Percentiles rank a stretch among this genome's conserved stretches.
Conservation (phyloP, 2,329 filamentous ascomycete species). For the Dothidotthia symphoricarpi region DNA sequence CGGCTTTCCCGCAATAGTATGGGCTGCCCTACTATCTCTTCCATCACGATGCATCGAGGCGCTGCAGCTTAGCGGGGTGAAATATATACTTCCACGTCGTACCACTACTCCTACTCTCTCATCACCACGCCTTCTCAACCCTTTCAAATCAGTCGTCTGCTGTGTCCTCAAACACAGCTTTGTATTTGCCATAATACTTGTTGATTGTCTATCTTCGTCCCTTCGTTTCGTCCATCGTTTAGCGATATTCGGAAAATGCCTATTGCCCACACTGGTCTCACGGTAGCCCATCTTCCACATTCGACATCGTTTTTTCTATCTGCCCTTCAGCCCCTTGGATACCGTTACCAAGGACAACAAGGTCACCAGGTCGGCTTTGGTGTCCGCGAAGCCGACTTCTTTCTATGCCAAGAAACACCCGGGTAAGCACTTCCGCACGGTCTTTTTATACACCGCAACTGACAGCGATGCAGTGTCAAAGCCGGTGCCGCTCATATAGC, state of each 20-base stretch:
- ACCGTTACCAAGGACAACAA: constrained; percentile 66
- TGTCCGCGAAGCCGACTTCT: constrained; percentile 61
- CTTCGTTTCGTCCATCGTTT: constrained; percentile 16
- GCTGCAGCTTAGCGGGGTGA: constrained; percentile 21
- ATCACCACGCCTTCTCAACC: constrained; percentile 12
- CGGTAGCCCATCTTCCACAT: constrained; percentile 73
- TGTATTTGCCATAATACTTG: constrained; percentile 6
- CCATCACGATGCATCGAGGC: constrained; percentile 23
- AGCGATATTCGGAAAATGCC: constrained; percentile 50
- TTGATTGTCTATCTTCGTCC: constrained; percentile 8
- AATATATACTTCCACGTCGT: constrained; percentile 36
- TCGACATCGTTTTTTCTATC: constrained; percentile 82
- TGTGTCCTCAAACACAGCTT: constrained; percentile 13
- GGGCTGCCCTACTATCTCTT: constrained; percentile 29
- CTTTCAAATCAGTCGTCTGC: constrained; percentile 8
- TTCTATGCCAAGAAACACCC: constrained; percentile 60
- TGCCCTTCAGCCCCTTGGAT: constrained; percentile 73
- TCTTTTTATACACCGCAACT: constrained; percentile 20
- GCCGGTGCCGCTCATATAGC: constrained; percentile 61
- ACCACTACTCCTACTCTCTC: constrained; percentile 17
- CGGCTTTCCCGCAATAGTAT: constrained; percentile 34
- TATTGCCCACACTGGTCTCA: constrained; percentile 61
- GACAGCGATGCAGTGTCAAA: constrained; percentile 40
- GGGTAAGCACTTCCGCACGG: constrained; percentile 46
- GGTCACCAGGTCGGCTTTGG: constrained; percentile 63